Conservation (phyloP, 345 rosid genomes). For the Salix suchowensis region DNA sequence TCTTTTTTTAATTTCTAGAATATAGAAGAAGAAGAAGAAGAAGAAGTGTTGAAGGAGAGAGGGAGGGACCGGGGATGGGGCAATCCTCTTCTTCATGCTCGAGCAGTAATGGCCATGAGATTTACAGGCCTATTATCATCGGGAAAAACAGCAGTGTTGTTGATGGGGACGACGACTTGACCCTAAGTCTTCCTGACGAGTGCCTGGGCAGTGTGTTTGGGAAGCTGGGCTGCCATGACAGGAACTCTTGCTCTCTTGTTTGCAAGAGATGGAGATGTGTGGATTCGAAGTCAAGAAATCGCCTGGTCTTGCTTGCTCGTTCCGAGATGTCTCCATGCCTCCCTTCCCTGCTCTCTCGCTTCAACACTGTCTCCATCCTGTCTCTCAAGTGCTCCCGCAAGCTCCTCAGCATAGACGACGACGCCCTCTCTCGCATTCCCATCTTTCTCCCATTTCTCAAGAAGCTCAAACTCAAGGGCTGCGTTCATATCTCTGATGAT, state of each 20-base stretch:
- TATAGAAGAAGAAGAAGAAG: neutral
- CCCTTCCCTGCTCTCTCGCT: conserved; percentile 34
- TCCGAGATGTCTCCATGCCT: conserved; percentile 26
- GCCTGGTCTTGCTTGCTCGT: conserved; percentile 25
- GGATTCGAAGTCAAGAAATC: conserved; percentile 26
- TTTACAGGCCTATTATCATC: neutral
- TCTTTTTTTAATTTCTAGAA: neutral
- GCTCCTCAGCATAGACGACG: conserved; percentile 32
- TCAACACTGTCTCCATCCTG: conserved; percentile 33
- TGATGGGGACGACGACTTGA: conserved; percentile 4
- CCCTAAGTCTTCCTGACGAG: conserved; percentile 23
- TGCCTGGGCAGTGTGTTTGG: conserved; percentile 31
- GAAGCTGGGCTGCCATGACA: conserved; percentile 22
- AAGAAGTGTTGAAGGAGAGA: too few relatives aligned
- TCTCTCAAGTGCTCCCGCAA: conserved; percentile 48
- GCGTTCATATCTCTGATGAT: conserved; percentile 33
- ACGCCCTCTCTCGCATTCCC: conserved; percentile 21
- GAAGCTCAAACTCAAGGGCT: conserved; percentile 45
- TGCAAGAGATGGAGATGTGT: conserved; percentile 35
- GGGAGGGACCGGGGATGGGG: neutral
- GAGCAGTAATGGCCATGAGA: neutral
- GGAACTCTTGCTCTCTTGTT: conserved; percentile 32
- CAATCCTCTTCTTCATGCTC: conserved; percentile 5
- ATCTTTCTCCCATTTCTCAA: conserved; percentile 21
- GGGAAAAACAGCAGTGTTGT: neutral